Evolutionary conservation across 495 filamentous ascomycete species (phyloP).

Genomic region (Halenospora varia): DNA sequence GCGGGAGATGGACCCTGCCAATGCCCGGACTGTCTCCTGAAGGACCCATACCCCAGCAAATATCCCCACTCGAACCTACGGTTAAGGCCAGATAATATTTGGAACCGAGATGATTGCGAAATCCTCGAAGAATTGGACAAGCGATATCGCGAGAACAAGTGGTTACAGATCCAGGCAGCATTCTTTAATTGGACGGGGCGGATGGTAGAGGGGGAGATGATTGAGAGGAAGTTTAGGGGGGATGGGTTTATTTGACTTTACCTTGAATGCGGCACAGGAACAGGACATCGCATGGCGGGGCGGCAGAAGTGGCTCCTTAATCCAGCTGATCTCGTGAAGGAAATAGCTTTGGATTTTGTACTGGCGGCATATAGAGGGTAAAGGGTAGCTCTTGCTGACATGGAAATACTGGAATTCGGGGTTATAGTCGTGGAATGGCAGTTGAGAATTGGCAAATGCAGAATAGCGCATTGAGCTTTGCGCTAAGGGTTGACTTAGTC

Average conservation of each 20-base stretch:
- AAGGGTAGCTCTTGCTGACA: no score
- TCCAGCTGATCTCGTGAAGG: no score
- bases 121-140: conserved; percentile 28
- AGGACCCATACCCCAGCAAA: neutral
- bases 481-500: no score
- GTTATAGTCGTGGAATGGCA: no score
- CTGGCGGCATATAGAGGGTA: no score
- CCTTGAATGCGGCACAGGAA: neutral
- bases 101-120: conserved; percentile 26
- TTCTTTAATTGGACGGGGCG: conserved; percentile 35
- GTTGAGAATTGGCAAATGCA: no score
- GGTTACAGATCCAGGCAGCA: conserved; percentile 28
- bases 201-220: conserved; percentile 26
- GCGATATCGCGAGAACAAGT: conserved; percentile 24
- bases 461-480: no score
- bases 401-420: no score
- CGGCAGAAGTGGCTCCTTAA: neutral
- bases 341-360: no score
- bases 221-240: conserved; percentile 30
- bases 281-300: neutral
- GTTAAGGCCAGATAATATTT: conserved; percentile 24
- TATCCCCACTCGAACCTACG: neutral
- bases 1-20: neutral
- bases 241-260: conserved; percentile 11
- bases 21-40: conserved; percentile 1